Base-by-base conservation (phyloP, 352 stramenopile species). In the Globisporangium nunn region DNA sequence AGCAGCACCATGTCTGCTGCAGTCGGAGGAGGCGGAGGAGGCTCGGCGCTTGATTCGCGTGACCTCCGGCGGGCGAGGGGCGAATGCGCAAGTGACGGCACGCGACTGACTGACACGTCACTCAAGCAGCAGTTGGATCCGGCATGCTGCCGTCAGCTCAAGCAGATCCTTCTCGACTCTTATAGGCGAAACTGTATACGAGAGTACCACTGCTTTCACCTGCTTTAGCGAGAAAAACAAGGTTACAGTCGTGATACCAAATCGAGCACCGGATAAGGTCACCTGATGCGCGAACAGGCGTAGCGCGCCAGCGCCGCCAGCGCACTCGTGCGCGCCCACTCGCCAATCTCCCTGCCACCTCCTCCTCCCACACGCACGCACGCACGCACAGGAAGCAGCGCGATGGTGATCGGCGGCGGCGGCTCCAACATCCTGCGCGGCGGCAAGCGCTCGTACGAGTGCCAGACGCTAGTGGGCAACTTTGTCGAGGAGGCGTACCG, bases 391-490 rank as follows among this genome's bases (percentile, higher is more conserved):
- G 23, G 23, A 23, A 35, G 15, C 14, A 52, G n/a, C n/a, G 31
- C 30, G 15, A 62, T 62, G 44, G 72, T 75, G 71, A 59, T 81
- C 39, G 71, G 71, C 31, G 70, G 74, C n/a, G 75, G 78, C 7
- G 82, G 82, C 40, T 90, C 82, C 40, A 92, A 92, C 64, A 91
- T 89, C 57, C 72, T 92, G 52, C 80, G 82, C 4, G 82, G 82
- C 31, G 82, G 80, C 33, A 92, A 89, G 72, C 75, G 78, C 44
- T 71, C 78, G 51, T 92, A 79, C 44, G 76, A 89, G 49, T 92
- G 79, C 72, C 82, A 82, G 50, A 92, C 82, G 33, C 68, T 92
- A 4, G 69, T 92, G 23, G 80, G 82, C 54, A 92, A 92, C 57
- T 92, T 90, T 44, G 82, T 92, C 28, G 82, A 92, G 53, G 82